A percentile compares a stretch with the other conserved stretches of the same genome.
phyloP scores from a whole-genome alignment of 805 yeast species.

The Saccharomycopsis selenospora region DNA sequence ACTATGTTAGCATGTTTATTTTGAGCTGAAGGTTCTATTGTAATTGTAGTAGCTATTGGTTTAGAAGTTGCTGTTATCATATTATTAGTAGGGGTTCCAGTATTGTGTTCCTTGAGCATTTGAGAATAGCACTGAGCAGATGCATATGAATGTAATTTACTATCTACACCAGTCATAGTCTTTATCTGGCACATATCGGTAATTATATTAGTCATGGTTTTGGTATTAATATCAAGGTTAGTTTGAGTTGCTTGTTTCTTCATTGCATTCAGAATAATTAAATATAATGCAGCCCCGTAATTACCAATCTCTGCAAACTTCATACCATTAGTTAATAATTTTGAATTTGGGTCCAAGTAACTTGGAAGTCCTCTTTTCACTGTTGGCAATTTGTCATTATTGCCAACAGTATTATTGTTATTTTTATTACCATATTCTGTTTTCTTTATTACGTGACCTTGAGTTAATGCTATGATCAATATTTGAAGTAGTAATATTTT shows the following conservation, averaged over 20 bases:
- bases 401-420: not conserved
- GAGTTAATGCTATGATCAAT: no score
- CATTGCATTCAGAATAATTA: constrained; percentile 7
- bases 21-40: no score
- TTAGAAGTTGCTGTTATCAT: no score
- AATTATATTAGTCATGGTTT: constrained; percentile 3
- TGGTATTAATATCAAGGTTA: constrained; percentile 6
- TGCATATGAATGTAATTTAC: constrained; percentile 1
- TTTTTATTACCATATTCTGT: not conserved
- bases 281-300: constrained; percentile 14
- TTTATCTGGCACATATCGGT: constrained; percentile 12
- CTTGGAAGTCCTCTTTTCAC: constrained; percentile 6
- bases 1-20: no score
- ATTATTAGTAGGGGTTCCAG: no score
- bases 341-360: constrained; percentile 10
- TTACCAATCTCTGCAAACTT: constrained; percentile 16
- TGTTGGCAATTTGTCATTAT: not conserved
- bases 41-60: no score
- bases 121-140: constrained; percentile 2
- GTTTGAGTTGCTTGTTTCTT: constrained; percentile 14
- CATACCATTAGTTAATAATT: constrained; percentile 3
- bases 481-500: no score
- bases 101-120: not conserved
- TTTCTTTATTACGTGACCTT: not conserved
- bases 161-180: constrained; percentile 1